A percentile compares a stretch with the other conserved stretches of the same genome.
Evolutionary conservation across 148 eudicot species (phyloP).

Genomic region (Rhododendron williamsianum): DNA sequence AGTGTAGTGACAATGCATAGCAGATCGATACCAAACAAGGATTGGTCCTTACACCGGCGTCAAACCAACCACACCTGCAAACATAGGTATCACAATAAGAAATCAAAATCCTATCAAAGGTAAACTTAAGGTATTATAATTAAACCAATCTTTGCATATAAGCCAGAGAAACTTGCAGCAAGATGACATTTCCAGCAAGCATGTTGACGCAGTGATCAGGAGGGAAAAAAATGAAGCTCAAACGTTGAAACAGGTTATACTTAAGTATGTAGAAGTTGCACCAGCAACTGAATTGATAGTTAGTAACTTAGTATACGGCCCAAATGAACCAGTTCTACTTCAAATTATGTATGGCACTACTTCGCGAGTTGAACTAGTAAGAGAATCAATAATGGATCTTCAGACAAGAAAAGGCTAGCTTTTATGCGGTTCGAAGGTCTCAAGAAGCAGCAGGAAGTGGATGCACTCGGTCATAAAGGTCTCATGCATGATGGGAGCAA

Average conservation of each 20-base stretch:
- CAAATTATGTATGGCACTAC: not conserved
- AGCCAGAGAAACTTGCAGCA: not conserved
- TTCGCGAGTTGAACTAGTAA: not conserved
- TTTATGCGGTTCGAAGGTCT: not conserved
- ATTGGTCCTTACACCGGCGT: constrained; percentile 7
- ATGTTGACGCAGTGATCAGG: not conserved
- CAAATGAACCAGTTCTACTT: not conserved
- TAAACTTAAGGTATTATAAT: not conserved
- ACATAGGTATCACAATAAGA: not conserved
- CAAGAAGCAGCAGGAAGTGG: not conserved
- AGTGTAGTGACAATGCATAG: not conserved
- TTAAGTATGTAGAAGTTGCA: not conserved
- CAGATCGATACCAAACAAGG: constrained; percentile 1
- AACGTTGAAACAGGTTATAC: not conserved
- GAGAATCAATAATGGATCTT: not conserved
- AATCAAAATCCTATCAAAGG: not conserved
- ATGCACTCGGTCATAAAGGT: not conserved
- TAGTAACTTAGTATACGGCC: not conserved
- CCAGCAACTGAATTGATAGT: not conserved
- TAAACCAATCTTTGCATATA: not conserved
- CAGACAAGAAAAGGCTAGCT: constrained; percentile 3
- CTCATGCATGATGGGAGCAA: not conserved
- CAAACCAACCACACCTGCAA: constrained; percentile 13
- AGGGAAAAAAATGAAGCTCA: not conserved
- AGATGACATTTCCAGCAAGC: not conserved